A percentile compares a stretch with the other conserved stretches of the same genome.
Conservation (phyloP, 345 rosid species). For the Murraya koenigii region DNA sequence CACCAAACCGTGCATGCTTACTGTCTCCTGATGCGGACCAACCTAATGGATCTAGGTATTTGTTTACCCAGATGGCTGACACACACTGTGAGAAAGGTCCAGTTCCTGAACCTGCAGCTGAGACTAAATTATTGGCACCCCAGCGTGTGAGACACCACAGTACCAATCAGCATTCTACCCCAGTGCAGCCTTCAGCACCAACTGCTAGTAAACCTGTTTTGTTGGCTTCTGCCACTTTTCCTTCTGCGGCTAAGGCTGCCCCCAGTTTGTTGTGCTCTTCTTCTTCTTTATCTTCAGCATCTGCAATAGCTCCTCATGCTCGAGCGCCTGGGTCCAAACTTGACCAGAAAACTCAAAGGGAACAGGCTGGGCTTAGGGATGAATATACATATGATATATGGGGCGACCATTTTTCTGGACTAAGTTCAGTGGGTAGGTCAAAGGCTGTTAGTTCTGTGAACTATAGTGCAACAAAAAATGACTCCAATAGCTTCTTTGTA, state of each 20-base stretch:
- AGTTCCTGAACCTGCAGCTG: conserved; percentile 24
- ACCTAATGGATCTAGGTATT: conserved; percentile 24
- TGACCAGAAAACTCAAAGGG: conserved; percentile 28
- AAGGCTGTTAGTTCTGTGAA: conserved; percentile 39
- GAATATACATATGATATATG: conserved; percentile 70
- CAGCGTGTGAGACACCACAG: conserved; percentile 19
- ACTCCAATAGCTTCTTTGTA: conserved; percentile 75
- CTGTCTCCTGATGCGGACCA: conserved; percentile 33
- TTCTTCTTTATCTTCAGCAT: conserved; percentile 32
- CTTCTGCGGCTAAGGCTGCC: conserved; percentile 27
- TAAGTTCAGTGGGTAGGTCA: conserved; percentile 37
- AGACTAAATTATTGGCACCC: conserved; percentile 15
- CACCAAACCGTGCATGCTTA: conserved; percentile 29
- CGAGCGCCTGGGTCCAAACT: conserved; percentile 75
- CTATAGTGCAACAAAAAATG: conserved; percentile 32
- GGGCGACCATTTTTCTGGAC: conserved; percentile 78
- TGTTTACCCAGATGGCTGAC: conserved; percentile 30
- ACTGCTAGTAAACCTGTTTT: conserved; percentile 31
- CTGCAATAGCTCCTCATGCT: conserved; percentile 55
- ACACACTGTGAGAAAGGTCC: conserved; percentile 19
- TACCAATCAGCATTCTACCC: conserved; percentile 8
- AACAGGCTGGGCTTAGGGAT: conserved; percentile 27
- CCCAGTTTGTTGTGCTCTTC: conserved; percentile 28
- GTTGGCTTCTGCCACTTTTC: conserved; percentile 50
- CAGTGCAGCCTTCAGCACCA: conserved; percentile 25